phyloP scores from a whole-genome alignment of 2,329 filamentous ascomycete species.

The Raffaelea arxii region DNA sequence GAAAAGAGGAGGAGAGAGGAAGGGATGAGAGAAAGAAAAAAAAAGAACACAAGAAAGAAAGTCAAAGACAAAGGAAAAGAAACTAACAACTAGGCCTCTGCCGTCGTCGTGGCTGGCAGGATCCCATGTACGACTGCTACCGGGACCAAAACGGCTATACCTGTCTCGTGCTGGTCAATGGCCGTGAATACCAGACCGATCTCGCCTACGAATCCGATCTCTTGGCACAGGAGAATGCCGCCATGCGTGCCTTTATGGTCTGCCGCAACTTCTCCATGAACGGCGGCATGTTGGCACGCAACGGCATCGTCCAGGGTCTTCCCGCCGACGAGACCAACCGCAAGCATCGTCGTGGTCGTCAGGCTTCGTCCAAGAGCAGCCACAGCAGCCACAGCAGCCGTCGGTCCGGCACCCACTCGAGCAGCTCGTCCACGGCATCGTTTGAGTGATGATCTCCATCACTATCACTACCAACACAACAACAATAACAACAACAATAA shows the following conservation, averaged over 20 bases:
- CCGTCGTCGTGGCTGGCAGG: constrained; percentile 85
- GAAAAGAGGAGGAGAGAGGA: background rate
- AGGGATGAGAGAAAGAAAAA: no score
- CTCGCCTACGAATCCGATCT: constrained; percentile 71
- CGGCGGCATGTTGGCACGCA: constrained; percentile 74
- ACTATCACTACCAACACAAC: no score
- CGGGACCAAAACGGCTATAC: constrained; percentile 66
- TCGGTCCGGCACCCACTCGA: constrained; percentile 48
- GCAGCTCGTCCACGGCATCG: constrained; percentile 52
- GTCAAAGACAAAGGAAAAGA: no score
- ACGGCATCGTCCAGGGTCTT: constrained; percentile 58
- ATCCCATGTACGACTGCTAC: constrained; percentile 81
- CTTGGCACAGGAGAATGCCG: constrained; percentile 84
- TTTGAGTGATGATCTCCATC: constrained; percentile 33
- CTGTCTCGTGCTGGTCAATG: constrained; percentile 90
- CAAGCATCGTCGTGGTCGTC: constrained; percentile 38
- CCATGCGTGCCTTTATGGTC: constrained; percentile 94
- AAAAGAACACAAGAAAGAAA: no score
- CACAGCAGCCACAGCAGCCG: constrained; percentile 36
- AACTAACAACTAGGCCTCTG: constrained; percentile 96
- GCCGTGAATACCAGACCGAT: constrained; percentile 91
- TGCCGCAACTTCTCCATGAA: constrained; percentile 97
- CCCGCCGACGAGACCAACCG: constrained; percentile 42
- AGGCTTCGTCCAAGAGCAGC: constrained; percentile 30
- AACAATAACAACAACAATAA: no score